Evolutionary conservation across 2,329 filamentous ascomycete species (phyloP).

Genomic region (Aureobasidium vineae): DNA sequence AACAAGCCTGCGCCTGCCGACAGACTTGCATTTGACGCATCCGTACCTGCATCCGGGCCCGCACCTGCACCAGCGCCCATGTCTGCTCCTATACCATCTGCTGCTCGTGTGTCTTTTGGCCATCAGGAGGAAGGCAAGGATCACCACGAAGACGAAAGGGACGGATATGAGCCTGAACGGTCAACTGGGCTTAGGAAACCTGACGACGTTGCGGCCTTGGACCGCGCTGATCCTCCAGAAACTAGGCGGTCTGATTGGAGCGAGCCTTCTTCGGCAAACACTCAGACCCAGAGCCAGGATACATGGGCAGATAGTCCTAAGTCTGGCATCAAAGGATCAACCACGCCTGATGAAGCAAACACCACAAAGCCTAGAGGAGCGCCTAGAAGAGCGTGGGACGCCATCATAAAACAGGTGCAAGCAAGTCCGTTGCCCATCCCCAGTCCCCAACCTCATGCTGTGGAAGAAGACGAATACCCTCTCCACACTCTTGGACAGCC

Average conservation of each 20-base stretch:
- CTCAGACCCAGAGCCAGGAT: background rate
- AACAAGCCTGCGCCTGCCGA: conserved; percentile 6
- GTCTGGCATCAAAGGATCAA: background rate
- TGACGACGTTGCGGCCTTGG: conserved; percentile 17
- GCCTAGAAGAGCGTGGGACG: conserved; percentile 30
- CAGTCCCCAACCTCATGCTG: conserved; percentile 45
- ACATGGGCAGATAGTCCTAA: background rate
- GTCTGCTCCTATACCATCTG: conserved; percentile 2
- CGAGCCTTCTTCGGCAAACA: conserved; percentile 6
- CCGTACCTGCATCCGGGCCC: background rate
- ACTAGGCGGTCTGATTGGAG: background rate
- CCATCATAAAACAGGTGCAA: conserved; percentile 29
- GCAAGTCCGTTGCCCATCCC: conserved; percentile 40
- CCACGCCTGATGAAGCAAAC: background rate
- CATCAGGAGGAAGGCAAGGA: background rate
- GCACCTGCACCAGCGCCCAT: conserved; percentile 9
- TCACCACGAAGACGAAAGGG: background rate
- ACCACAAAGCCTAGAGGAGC: background rate
- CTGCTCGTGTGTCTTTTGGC: background rate
- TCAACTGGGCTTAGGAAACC: conserved; percentile 12
- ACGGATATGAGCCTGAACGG: background rate
- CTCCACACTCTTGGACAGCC: conserved; percentile 27
- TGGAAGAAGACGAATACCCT: conserved; percentile 39
- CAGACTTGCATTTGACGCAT: conserved; percentile 16
- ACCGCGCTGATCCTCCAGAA: background rate